Evolutionary conservation across 345 rosid genomes (phyloP).

Genomic region (Eucalyptus marginata): DNA sequence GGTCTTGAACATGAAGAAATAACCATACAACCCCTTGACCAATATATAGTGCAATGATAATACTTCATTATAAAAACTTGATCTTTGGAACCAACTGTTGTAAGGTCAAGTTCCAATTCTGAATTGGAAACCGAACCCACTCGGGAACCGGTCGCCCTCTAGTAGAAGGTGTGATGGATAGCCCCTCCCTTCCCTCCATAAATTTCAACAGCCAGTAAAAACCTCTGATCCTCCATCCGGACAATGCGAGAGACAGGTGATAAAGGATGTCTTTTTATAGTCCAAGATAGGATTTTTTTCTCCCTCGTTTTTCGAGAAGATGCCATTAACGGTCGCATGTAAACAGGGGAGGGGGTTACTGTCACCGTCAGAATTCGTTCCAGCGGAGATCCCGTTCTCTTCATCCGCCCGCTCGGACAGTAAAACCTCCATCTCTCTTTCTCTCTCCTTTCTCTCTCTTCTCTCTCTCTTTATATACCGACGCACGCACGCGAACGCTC

Average conservation of each 20-base stretch:
- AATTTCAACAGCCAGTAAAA: neutral
- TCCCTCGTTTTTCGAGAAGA: neutral
- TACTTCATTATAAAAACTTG: neutral
- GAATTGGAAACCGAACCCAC: neutral
- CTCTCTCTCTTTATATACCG: neutral
- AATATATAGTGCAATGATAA: fast-evolving
- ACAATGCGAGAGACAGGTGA: neutral
- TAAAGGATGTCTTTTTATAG: neutral
- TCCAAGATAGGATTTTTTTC: neutral
- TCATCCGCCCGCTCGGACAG: neutral
- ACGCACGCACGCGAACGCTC: neutral
- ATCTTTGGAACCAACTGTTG: fast-evolving
- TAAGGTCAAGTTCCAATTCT: fast-evolving
- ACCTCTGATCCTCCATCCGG: neutral
- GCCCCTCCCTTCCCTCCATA: neutral
- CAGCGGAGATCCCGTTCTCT: neutral
- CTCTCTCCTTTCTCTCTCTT: neutral
- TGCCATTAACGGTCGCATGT: neutral
- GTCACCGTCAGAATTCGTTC: neutral
- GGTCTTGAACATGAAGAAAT: neutral
- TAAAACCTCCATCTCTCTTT: neutral
- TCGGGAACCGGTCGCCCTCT: fast-evolving
- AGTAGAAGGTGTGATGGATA: neutral
- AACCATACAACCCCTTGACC: neutral
- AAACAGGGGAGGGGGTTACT: neutral